Percentiles rank a stretch among this genome's conserved stretches.
These are phyloP conservation scores for Schwanniomyces sp. DNA, from an alignment of 805 yeast genomes.

Conservation along the genomic window DNA sequence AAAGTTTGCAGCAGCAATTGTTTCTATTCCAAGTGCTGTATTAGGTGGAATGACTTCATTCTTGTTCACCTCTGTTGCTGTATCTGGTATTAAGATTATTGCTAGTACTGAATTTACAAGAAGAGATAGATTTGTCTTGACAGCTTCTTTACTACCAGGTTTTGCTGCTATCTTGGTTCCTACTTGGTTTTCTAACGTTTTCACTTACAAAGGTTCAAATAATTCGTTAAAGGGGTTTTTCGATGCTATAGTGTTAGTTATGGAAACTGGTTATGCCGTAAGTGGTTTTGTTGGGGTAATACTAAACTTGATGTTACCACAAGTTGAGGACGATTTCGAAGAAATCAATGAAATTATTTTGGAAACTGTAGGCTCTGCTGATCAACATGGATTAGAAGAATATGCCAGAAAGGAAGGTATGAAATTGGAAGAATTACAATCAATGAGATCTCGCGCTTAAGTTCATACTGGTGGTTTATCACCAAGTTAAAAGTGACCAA, in stretches of 20 bases:
- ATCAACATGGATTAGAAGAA: constrained; percentile 31
- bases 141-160: constrained; percentile 65
- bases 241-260: constrained; percentile 65
- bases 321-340: constrained; percentile 50
- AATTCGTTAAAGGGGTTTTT: constrained; percentile 57
- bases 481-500: background rate
- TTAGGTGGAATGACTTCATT: constrained; percentile 89
- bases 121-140: constrained; percentile 70
- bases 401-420: constrained; percentile 32
- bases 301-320: constrained; percentile 62
- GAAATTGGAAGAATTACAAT: constrained; percentile 21
- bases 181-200: constrained; percentile 61
- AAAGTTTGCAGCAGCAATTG: constrained; percentile 86
- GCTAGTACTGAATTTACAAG: constrained; percentile 62
- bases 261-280: constrained; percentile 74
- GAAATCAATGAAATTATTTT: constrained; percentile 46
- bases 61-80: constrained; percentile 73
- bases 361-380: constrained; percentile 42
- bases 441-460: constrained; percentile 9
- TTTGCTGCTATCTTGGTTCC: constrained; percentile 66
- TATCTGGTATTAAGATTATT: constrained; percentile 69
- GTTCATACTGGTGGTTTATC: background rate
- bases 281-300: constrained; percentile 65
- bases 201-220: constrained; percentile 67
- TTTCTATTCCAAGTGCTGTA: constrained; percentile 47